Evolutionary conservation across 306 rosid genomes (phyloP), one percentile per base, ranked within the genome.

Genomic region (Vigna reflexopilosa): DNA sequence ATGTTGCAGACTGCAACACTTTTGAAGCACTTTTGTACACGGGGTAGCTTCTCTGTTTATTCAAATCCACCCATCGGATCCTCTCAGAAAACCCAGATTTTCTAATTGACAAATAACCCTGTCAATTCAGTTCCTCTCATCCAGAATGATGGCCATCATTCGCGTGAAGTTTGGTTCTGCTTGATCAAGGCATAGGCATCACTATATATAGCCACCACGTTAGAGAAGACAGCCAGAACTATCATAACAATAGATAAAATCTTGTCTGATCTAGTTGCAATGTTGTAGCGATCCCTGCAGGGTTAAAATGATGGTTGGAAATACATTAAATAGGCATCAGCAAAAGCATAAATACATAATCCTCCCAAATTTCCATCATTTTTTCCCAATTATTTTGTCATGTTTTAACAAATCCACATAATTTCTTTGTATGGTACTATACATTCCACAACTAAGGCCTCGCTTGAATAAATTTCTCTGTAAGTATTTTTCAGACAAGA

Each of bases 181-280:
- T 88, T 93, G 80, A 93, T 77, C 93, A 93, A 82, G 20, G 90
- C 91, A 83, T 87, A 93, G 55, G 98, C 91, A 77, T 93, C 95
- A 17, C 98, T 91, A 48, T 89, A 93, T 78, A 93, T 89, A 48
- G 98, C 98, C 84, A 93, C 89, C 55, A 70, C 14, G 67, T 93
- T 91, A 44, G 98, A 84, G 85, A 91, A 87, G 59, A 93, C 91
- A 42, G 98, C 98, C 30, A 93, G 77, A 66, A 86, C 87, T 73
- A 93, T 91, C 98, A 93, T 84, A 51, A 84, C 57, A 16, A 88
- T 47, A 10, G 86, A 77, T 61, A 93, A 67, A 74, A 88, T 84
- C 86, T 86, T 93, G 87, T 93, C 97, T 75, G 87, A 75, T 83
- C 77, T 88, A 0, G 97, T 93, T 10, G 97, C 98, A 15, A 91